Base-by-base conservation (phyloP, 192 early-diverging fungal species). In the Podila minutissima region DNA sequence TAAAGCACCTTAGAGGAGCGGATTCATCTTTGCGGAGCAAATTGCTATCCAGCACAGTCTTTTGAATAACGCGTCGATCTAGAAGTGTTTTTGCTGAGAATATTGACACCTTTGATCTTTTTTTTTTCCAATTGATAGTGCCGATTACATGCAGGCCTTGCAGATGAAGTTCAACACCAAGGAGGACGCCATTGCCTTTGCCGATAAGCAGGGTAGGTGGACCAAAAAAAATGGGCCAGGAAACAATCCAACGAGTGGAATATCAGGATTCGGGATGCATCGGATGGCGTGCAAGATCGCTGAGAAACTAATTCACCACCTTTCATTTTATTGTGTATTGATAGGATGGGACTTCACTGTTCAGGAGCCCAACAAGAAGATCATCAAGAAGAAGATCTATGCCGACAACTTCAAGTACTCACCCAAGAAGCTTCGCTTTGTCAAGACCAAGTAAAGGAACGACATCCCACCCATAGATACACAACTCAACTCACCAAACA, bases 391-490 rank as follows among this genome's bases (percentile, higher is more conserved):
- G 67, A 98, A 96, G 89, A 75, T 86, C 11, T 99, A 99, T 83
- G 93, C 95, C 37, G 91, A 95, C 67, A 99, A 99, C 90, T 99
- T 94, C 91, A 93, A 91, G 75, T 95, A 95, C 78, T 90, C 89
- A 29, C 86, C 93, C 15, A 89, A 85, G 26, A 94, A 94, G 78
- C 89, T 97, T 46, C 91, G 93, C 63, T 82, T 92, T 67, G 86
- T 94, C 76, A 93, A 95, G 71, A 97, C 94, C 70, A 97, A 97
- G 86, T 97, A 92, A 85, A 88, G 35, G 31, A 63, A 5, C 20
- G n/a, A 5, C 12, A 46, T 24, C 37, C 2, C 13, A 7, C 62
- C 15, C 37, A 63, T 11, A 5, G 41, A 26, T 38, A 24, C 26
- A 3, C 41, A 24, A 26, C 38, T 64, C 41, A 41, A 17, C 35